phyloP scores from a whole-genome alignment of 2,329 filamentous ascomycete species.

The Colletotrichum musicola region DNA sequence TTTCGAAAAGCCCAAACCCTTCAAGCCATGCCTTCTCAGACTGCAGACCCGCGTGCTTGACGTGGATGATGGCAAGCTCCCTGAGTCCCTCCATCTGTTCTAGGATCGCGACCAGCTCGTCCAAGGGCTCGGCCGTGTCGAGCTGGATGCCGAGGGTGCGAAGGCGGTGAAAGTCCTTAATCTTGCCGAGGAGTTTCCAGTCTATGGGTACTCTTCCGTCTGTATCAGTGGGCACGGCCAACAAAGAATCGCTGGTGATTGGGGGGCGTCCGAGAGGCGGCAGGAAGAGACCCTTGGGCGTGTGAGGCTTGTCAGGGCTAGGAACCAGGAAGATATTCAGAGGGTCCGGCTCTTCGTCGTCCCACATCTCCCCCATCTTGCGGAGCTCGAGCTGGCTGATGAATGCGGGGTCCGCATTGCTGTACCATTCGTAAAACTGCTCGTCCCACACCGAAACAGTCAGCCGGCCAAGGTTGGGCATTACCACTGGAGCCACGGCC shows the following conservation, averaged over 20 bases:
- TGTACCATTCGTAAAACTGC: not conserved
- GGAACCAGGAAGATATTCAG: not conserved
- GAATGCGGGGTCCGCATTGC: not conserved
- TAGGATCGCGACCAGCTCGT: not conserved
- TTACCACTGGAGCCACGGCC: not conserved
- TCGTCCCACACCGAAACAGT: not conserved
- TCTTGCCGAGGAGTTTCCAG: not conserved
- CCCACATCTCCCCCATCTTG: not conserved
- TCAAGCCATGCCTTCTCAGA: not conserved
- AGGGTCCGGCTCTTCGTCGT: not conserved
- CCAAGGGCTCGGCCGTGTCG: not conserved
- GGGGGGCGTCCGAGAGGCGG: not conserved
- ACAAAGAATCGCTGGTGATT: no score
- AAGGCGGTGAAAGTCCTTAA: not conserved
- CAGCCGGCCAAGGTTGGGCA: slow-evolving; percentile 3
- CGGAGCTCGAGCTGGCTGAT: not conserved
- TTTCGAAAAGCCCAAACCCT: not conserved
- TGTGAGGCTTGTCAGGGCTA: not conserved
- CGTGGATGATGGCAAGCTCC: not conserved
- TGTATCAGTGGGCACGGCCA: no score
- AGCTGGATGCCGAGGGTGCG: not conserved
- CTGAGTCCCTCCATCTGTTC: not conserved
- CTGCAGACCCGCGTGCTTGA: not conserved
- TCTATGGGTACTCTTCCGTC: not conserved
- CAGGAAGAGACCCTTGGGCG: not conserved